Evolutionary conservation across 371 early-diverging fungal genomes (phyloP), one percentile per base, ranked within the genome.

Genomic region (Mucor plumbeus): DNA sequence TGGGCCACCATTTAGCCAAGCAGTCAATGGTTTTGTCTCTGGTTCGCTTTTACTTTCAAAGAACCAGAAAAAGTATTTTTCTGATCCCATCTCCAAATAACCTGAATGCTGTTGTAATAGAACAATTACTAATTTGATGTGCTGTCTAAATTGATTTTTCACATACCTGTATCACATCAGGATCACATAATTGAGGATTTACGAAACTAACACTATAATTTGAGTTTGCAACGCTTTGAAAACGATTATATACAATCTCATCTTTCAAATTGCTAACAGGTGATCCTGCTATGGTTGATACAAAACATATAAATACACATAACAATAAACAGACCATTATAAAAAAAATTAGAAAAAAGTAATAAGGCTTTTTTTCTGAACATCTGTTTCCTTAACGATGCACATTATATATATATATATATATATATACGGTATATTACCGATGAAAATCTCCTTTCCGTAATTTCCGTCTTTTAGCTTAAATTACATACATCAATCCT

Each of bases 51-150:
- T 83, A 38, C 87, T 87, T 72, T 95, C 95, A 80, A 95, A 96
- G 80, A 94, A 92, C 94, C 94, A 94, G 76, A 95, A 95, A 79
- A 92, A 95, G 75, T 90, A 86, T 64, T 91, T 80, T 55, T 84
- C 81, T 0, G 68, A 34, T 10, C 82, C 86, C 59, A 85, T 70
- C 63, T 91, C 89, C 31, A 91, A 58, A 69, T 91, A 91, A 21
- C 91, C 92, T 19, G 81, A 76, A 40, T 78, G 74, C 78, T 78
- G 58, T 26, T 34, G 40, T 9, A 21, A 33, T 3, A 7, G 15
- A 54, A 47, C 7, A 17, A 19, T 38, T 44, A 7, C 14, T 13
- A 2, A 56, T 19, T 17, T 26, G 26, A 26, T 10, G 6, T 9
- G 5, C 14, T 17, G 13, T 35, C 1, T 9, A 7, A 7, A 54